Evolutionary conservation across 805 yeast genomes (phyloP), one percentile per base, ranked within the genome.

Genomic region (Hanseniaspora clermontiae): DNA sequence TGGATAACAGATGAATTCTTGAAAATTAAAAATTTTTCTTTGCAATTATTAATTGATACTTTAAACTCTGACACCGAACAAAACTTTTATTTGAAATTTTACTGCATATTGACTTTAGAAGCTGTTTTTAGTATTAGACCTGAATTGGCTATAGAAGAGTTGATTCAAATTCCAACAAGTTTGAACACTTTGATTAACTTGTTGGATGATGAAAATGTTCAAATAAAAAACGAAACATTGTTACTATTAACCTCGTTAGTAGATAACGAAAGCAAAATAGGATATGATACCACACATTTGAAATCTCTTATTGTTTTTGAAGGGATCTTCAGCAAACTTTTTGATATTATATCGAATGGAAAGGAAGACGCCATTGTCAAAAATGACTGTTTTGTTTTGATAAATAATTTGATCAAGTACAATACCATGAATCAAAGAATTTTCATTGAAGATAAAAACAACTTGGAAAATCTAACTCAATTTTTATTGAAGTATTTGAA

Each of bases 281-380:
- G 57, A 10, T 34, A 46, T 39, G 58, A 51, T 27, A 87, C 88
- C 63, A 80, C 82, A 58, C 91, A 87, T 66, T 82, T 91, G 36
- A 98, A 93, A 66, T 90, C 89, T 64, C 72, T 93, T 19, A 95
- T 95, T 10, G 98, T 95, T 0, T 93, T 93, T 65, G 97, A 93
- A 66, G 90, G 87, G 61, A 84, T 95, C 0, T 90, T 93, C 65
- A 96, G 88, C 59, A 80, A 76, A 59, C 69, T 89, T 12, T 90
- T 91, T 63, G 75, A 73, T n/a, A 84, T 93, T 14, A 81, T 91
- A 27, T 82, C 80, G 15, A 85, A 81, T 60, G 97, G 90, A 68
- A 77, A 89, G 54, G 97, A 95, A 10, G 87, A 93, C 19, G 76
- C 88, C 37, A 81, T 88, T n/a, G 95, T 90, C 9, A 53, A 39